Percentiles rank a stretch among this genome's conserved stretches.
phyloP scores from a whole-genome alignment of 345 rosid genomes.

The Melastoma malabathricum region DNA sequence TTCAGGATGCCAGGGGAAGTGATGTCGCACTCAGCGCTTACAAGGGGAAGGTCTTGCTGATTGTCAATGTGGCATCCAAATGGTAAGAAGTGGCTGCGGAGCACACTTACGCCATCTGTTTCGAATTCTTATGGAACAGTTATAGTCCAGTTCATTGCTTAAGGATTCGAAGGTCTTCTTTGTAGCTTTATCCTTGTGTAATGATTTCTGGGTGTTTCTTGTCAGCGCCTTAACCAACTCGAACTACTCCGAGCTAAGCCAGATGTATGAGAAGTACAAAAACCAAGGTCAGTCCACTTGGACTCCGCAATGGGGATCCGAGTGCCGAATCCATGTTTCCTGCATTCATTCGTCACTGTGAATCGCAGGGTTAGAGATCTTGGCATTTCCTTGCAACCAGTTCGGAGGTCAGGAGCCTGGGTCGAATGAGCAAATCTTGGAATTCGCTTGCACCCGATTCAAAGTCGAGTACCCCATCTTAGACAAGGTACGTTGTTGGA shows the following conservation, averaged over 20 bases:
- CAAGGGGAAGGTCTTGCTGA: conserved; percentile 81
- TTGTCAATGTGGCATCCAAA: conserved; percentile 95
- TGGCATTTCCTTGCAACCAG: conserved; percentile 93
- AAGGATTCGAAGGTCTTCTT: no score
- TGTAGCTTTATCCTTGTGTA: background rate
- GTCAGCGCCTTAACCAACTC: conserved; percentile 89
- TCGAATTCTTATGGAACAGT: background rate
- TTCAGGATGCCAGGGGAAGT: conserved; percentile 68
- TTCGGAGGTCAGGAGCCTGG: conserved; percentile 88
- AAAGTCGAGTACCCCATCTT: conserved; percentile 93
- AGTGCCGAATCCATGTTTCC: no score
- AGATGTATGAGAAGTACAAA: conserved; percentile 73
- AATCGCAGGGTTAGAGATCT: conserved; percentile 59
- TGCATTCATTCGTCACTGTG: background rate
- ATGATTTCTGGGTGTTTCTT: conserved; percentile 2
- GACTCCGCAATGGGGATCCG: no score
- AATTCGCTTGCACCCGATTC: conserved; percentile 77
- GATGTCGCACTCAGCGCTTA: conserved; percentile 60
- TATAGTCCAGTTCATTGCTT: background rate
- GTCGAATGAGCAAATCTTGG: conserved; percentile 51
- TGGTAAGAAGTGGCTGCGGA: conserved; percentile 29
- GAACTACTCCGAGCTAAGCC: conserved; percentile 74
- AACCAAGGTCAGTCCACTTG: conserved; percentile 38
- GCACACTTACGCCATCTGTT: background rate
- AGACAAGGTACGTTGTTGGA: conserved; percentile 41